phyloP scores from a whole-genome alignment of 768 basidiomycete genomes.

The Tubosaeta sp. region DNA sequence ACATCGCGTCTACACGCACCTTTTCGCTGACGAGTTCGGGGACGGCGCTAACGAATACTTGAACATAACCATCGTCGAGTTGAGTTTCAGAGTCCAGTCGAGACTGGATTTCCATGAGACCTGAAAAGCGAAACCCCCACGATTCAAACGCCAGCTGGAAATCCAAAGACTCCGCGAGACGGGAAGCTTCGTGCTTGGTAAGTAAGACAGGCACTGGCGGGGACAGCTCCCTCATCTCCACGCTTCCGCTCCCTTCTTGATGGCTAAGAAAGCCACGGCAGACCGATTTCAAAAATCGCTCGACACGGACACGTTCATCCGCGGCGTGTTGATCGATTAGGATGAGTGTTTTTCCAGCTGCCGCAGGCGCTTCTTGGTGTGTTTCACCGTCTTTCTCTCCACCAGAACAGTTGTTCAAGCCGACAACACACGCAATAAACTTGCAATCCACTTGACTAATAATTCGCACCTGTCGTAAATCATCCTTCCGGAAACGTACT shows the following conservation, averaged over 20 bases:
- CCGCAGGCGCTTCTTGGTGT: slow-evolving; percentile 12
- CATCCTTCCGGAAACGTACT: slow-evolving; percentile 44
- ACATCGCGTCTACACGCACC: slow-evolving; percentile 28
- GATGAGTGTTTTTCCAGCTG: slow-evolving; percentile 43
- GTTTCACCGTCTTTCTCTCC: slow-evolving; percentile 12
- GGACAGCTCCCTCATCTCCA: slow-evolving; percentile 41
- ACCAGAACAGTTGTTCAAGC: slow-evolving; percentile 18
- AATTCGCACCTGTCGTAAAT: slow-evolving; percentile 54
- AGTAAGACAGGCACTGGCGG: slow-evolving; percentile 62
- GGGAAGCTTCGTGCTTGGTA: slow-evolving; percentile 57
- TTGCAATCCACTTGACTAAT: slow-evolving; percentile 88
- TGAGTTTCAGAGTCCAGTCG: slow-evolving; percentile 16
- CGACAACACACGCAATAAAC: slow-evolving; percentile 75
- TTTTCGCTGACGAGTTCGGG: slow-evolving; percentile 74
- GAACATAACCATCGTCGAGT: slow-evolving; percentile 44
- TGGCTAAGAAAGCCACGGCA: slow-evolving; percentile 60
- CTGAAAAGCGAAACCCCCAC: slow-evolving; percentile 68
- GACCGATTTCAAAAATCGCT: slow-evolving; percentile 70
- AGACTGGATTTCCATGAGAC: slow-evolving; percentile 26
- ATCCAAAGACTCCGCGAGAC: slow-evolving; percentile 39
- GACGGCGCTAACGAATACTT: slow-evolving; percentile 57
- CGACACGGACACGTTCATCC: slow-evolving; percentile 93
- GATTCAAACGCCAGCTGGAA: slow-evolving; percentile 47
- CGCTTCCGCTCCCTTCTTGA: slow-evolving; percentile 33
- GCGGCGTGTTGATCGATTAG: slow-evolving; percentile 97